Conservation (phyloP, 2,329 filamentous ascomycete genomes). For the Clathrospora elynae region DNA sequence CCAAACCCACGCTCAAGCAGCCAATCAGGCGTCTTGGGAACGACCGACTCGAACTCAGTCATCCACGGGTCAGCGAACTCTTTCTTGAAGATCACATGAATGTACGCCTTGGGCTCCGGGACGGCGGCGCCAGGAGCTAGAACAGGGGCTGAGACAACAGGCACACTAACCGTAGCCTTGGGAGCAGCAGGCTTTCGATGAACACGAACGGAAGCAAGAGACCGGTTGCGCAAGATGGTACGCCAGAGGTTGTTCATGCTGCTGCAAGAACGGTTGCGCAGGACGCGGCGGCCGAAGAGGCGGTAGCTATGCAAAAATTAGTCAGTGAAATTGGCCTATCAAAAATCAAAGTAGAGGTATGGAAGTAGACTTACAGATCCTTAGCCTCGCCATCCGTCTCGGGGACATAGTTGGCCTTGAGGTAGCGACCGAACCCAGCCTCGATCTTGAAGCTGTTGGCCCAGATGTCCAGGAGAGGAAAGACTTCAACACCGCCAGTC, state of each 20-base stretch:
- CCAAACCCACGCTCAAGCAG: constrained; percentile 28
- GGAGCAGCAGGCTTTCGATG: constrained; percentile 20
- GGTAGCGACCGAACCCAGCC: constrained; percentile 39
- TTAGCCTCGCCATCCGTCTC: constrained; percentile 39
- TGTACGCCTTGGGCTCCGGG: constrained; percentile 19
- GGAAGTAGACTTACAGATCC: constrained; percentile 30
- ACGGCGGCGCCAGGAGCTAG: background rate
- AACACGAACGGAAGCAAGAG: constrained; percentile 28
- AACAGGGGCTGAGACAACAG: background rate
- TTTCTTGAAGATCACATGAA: constrained; percentile 34
- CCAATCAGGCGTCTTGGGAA: constrained; percentile 24
- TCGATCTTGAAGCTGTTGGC: constrained; percentile 37
- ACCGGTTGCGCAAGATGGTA: constrained; percentile 24
- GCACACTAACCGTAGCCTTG: background rate
- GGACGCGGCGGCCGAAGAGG: constrained; percentile 36
- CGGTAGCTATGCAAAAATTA: constrained; percentile 30
- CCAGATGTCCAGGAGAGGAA: constrained; percentile 35
- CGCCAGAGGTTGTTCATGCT: constrained; percentile 35
- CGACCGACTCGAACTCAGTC: constrained; percentile 11
- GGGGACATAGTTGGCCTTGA: constrained; percentile 17
- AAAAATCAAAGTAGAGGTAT: too few species aligned
- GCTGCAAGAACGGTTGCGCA: constrained; percentile 25
- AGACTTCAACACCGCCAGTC: constrained; percentile 25
- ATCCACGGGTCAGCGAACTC: constrained; percentile 33
- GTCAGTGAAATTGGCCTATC: constrained; percentile 7